phyloP scores from a whole-genome alignment of 2,329 filamentous ascomycete genomes.

The Colletotrichum eremochloae region DNA sequence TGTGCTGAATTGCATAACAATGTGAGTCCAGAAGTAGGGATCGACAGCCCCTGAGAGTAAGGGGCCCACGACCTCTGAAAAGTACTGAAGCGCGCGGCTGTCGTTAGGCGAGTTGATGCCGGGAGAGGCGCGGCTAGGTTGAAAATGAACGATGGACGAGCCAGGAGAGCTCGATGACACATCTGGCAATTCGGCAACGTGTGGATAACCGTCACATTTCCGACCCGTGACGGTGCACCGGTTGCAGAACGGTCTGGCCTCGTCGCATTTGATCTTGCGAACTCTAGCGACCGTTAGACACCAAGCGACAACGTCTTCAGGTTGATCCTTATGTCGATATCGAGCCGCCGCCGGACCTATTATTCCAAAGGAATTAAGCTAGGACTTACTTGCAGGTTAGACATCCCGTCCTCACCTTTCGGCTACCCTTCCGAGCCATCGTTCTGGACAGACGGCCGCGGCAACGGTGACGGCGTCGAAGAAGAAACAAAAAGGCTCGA shows the following conservation, averaged over 20 bases:
- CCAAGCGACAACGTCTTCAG: neutral
- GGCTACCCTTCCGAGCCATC: slow-evolving; percentile 56
- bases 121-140: slow-evolving; percentile 32
- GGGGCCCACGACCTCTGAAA: slow-evolving; percentile 52
- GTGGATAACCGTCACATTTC: slow-evolving; percentile 67
- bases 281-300: slow-evolving; percentile 53
- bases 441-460: neutral
- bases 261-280: slow-evolving; percentile 70
- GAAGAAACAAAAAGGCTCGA: neutral
- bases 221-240: slow-evolving; percentile 69
- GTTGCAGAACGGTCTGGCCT: slow-evolving; percentile 65
- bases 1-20: slow-evolving; percentile 61
- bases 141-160: slow-evolving; percentile 39
- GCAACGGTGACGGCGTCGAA: neutral
- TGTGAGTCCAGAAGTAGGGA: slow-evolving; percentile 58
- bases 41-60: slow-evolving; percentile 57
- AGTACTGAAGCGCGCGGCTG: slow-evolving; percentile 50
- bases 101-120: slow-evolving; percentile 26
- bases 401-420: slow-evolving; percentile 64
- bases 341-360: neutral
- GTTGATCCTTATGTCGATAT: neutral
- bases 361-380: neutral
- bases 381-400: slow-evolving; percentile 66
- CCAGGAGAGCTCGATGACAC: slow-evolving; percentile 36
- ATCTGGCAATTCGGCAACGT: slow-evolving; percentile 41